Conservation (phyloP, 805 yeast genomes). For the Candida tammaniensis region DNA sequence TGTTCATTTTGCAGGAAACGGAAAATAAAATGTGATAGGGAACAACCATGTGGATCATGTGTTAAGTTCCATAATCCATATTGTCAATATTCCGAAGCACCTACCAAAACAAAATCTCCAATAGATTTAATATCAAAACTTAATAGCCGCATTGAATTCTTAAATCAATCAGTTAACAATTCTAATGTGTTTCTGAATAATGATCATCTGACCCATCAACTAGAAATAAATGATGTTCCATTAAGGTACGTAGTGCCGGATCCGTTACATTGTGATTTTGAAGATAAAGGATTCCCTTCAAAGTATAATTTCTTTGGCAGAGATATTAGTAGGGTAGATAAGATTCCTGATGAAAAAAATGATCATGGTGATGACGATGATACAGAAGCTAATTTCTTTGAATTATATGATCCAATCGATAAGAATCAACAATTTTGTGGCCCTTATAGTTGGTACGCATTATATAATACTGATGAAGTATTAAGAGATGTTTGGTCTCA, state of each 20-base stretch:
- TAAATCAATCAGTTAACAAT: too few species aligned
- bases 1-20: slow-evolving; percentile 12
- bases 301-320: too few species aligned
- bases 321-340: too few species aligned
- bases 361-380: slow-evolving; percentile 1
- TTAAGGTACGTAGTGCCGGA: too few species aligned
- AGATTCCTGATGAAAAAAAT: too few species aligned
- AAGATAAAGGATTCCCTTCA: too few species aligned
- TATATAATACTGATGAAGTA: slow-evolving; percentile 4
- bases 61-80: slow-evolving; percentile 3
- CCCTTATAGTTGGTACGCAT: slow-evolving; percentile 3
- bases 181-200: too few species aligned
- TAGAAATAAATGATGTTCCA: too few species aligned
- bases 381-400: slow-evolving; percentile 2
- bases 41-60: slow-evolving; percentile 11
- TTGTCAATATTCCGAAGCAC: slow-evolving; percentile 2
- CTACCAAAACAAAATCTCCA: not conserved
- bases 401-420: slow-evolving; percentile 3
- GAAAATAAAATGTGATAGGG: slow-evolving; percentile 13
- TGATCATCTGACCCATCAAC: too few species aligned
- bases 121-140: too few species aligned
- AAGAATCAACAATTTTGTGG: slow-evolving; percentile 3
- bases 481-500: not conserved
- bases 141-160: too few species aligned
- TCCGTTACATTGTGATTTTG: too few species aligned